phyloP scores from a whole-genome alignment of 345 rosid genomes.

The Moringa oleifera region DNA sequence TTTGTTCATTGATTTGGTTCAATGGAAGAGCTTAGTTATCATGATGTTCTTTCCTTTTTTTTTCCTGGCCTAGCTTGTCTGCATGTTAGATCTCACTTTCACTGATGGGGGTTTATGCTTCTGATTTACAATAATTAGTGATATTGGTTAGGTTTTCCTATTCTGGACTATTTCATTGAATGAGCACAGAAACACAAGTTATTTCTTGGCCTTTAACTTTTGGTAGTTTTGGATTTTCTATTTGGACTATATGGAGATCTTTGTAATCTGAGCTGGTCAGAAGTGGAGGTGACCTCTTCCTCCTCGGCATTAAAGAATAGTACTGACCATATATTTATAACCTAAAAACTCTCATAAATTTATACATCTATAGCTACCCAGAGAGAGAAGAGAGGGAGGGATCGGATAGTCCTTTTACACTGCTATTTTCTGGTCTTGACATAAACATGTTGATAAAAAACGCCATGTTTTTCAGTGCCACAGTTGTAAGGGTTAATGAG shows the following conservation, averaged over 20 bases:
- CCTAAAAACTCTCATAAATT: slow-evolving; percentile 4
- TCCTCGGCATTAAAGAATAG: slow-evolving; percentile 21
- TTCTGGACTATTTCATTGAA: slow-evolving; percentile 32
- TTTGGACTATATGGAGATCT: slow-evolving; percentile 41
- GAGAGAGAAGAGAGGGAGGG: slow-evolving; percentile 10
- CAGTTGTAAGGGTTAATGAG: slow-evolving; percentile 27
- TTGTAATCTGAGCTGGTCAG: slow-evolving; percentile 25
- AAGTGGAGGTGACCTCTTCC: too few relatives aligned
- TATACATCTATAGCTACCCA: background rate
- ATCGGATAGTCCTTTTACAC: slow-evolving; percentile 13
- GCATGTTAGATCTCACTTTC: too few relatives aligned
- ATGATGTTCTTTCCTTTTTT: too few relatives aligned
- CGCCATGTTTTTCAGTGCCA: slow-evolving; percentile 81
- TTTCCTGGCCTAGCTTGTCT: too few relatives aligned
- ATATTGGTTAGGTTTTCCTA: too few relatives aligned
- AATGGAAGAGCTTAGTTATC: background rate
- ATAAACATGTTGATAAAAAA: slow-evolving; percentile 21
- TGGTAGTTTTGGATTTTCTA: slow-evolving; percentile 39
- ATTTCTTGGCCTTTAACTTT: slow-evolving; percentile 11
- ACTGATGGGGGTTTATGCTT: too few relatives aligned
- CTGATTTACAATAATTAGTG: too few relatives aligned
- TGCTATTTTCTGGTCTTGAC: slow-evolving; percentile 5
- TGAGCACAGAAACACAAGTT: background rate
- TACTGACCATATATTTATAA: slow-evolving; percentile 29
- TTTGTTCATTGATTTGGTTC: slow-evolving; percentile 26